A percentile compares a stretch with the other conserved stretches of the same genome.
These are phyloP conservation scores for Trametes gibbosa DNA, from an alignment of 768 basidiomycete genomes.

Conservation along the genomic window DNA sequence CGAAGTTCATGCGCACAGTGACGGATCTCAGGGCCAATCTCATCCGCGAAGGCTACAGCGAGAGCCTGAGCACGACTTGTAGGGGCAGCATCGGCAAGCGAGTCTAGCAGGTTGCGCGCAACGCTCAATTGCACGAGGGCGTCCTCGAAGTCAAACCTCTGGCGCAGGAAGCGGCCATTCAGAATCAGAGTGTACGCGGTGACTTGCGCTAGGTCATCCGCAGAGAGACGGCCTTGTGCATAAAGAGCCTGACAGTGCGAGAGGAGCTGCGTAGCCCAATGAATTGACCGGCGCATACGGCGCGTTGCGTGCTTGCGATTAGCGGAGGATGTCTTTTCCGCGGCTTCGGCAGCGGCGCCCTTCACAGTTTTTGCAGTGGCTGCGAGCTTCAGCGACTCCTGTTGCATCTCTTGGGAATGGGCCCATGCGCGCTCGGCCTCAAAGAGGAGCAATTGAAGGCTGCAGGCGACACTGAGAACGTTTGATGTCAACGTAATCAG, in stretches of 20 bases:
- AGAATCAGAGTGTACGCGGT: constrained; percentile 77
- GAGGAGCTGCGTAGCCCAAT: constrained; percentile 75
- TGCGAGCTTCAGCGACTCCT: constrained; percentile 48
- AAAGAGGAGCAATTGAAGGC: constrained; percentile 77
- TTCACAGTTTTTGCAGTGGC: constrained; percentile 32
- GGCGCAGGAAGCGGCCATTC: constrained; percentile 80
- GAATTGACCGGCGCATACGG: constrained; percentile 74
- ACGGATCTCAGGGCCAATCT: constrained; percentile 86
- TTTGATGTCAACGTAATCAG: not conserved
- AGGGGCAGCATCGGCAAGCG: constrained; percentile 57
- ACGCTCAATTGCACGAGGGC: constrained; percentile 74
- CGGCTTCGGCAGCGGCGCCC: constrained; percentile 13
- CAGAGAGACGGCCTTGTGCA: constrained; percentile 47
- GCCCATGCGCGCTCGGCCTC: constrained; percentile 94
- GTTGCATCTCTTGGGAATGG: constrained; percentile 75
- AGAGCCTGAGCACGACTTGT: constrained; percentile 87
- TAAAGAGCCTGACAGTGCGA: constrained; percentile 71
- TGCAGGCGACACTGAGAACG: constrained; percentile 53
- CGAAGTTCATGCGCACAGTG: constrained; percentile 91
- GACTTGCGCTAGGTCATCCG: constrained; percentile 62
- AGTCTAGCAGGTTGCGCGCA: constrained; percentile 70
- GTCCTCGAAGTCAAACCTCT: constrained; percentile 73
- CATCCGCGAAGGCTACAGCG: constrained; percentile 78
- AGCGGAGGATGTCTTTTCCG: constrained; percentile 45
- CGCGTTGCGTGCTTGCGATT: constrained; percentile 74